Conservation (phyloP, 2,329 filamentous ascomycete species). For the Aspergillus ochraceus region DNA sequence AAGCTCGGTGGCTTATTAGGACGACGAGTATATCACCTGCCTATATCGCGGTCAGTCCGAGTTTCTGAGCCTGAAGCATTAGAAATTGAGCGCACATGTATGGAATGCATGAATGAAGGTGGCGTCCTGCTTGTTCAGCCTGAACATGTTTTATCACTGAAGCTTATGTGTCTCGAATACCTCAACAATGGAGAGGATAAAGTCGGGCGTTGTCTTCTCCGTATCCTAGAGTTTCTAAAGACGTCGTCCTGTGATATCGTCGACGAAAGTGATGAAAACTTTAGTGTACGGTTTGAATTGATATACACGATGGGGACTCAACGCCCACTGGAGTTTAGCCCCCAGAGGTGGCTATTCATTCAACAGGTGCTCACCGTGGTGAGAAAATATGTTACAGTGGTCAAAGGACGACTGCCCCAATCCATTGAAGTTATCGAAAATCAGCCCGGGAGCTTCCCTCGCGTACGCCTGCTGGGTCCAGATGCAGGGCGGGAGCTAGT, state of each 20-base stretch:
- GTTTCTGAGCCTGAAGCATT: slow-evolving; percentile 33
- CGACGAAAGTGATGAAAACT: slow-evolving; percentile 66
- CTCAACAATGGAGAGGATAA: too few relatives aligned
- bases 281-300: slow-evolving; percentile 61
- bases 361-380: slow-evolving; percentile 55
- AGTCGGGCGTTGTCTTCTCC: too few relatives aligned
- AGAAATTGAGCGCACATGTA: slow-evolving; percentile 40
- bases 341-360: slow-evolving; percentile 57
- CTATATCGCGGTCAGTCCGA: slow-evolving; percentile 49
- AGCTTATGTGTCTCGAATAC: slow-evolving; percentile 24
- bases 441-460: slow-evolving; percentile 45
- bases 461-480: slow-evolving; percentile 49
- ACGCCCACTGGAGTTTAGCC: slow-evolving; percentile 51
- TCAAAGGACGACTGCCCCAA: slow-evolving; percentile 32
- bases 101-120: slow-evolving; percentile 50
- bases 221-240: slow-evolving; percentile 12
- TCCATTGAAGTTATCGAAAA: slow-evolving; percentile 47
- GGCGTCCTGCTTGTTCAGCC: slow-evolving; percentile 64
- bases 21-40: slow-evolving; percentile 47
- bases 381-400: slow-evolving; percentile 22
- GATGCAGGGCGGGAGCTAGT: slow-evolving; percentile 36
- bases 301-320: slow-evolving; percentile 63
- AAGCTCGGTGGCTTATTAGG: slow-evolving; percentile 48
- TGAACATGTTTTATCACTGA: slow-evolving; percentile 64
- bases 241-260: slow-evolving; percentile 54